phyloP scores from a whole-genome alignment of 2,329 filamentous ascomycete genomes.

The Penicillium frequentans region DNA sequence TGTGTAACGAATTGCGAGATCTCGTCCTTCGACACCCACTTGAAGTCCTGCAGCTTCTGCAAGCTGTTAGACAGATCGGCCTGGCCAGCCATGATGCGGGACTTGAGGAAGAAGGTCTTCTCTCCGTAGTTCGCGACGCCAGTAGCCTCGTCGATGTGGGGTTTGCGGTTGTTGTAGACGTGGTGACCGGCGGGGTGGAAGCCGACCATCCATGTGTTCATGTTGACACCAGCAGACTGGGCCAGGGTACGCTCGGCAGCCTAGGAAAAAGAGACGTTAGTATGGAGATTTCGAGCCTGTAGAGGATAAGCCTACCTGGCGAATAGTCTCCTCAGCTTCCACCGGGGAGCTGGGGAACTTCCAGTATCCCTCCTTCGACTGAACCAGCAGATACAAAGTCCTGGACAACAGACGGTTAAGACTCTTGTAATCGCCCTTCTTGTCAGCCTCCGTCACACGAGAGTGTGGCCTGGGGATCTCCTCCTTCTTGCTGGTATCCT shows the following conservation, averaged over 20 bases:
- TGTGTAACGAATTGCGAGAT: slow-evolving; percentile 64
- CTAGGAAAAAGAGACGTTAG: slow-evolving; percentile 49
- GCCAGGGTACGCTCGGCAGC: slow-evolving; percentile 77
- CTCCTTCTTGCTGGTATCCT: slow-evolving; percentile 55
- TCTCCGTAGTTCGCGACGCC: slow-evolving; percentile 57
- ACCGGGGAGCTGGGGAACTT: slow-evolving; percentile 75
- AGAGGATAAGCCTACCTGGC: slow-evolving; percentile 64
- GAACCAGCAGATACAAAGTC: slow-evolving; percentile 86
- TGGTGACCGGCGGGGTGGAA: slow-evolving; percentile 84
- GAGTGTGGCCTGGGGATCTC: slow-evolving; percentile 69
- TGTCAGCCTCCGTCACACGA: slow-evolving; percentile 76
- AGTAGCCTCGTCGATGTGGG: slow-evolving; percentile 42
- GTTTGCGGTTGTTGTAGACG: slow-evolving; percentile 57
- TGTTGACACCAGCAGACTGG: slow-evolving; percentile 80
- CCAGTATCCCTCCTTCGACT: slow-evolving; percentile 69
- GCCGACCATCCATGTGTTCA: slow-evolving; percentile 98
- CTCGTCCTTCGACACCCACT: slow-evolving; percentile 92
- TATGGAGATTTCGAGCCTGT: background rate
- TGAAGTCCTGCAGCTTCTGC: slow-evolving; percentile 76
- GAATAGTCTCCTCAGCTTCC: slow-evolving; percentile 70
- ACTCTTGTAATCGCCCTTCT: slow-evolving; percentile 70
- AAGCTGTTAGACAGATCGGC: slow-evolving; percentile 72
- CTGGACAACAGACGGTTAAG: slow-evolving; percentile 76
- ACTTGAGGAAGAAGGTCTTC: slow-evolving; percentile 96
- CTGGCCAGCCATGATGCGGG: slow-evolving; percentile 95